These are phyloP conservation scores for Agarophyton chilense DNA, from an alignment of 23 red algal genomes.

Conservation along the genomic window DNA sequence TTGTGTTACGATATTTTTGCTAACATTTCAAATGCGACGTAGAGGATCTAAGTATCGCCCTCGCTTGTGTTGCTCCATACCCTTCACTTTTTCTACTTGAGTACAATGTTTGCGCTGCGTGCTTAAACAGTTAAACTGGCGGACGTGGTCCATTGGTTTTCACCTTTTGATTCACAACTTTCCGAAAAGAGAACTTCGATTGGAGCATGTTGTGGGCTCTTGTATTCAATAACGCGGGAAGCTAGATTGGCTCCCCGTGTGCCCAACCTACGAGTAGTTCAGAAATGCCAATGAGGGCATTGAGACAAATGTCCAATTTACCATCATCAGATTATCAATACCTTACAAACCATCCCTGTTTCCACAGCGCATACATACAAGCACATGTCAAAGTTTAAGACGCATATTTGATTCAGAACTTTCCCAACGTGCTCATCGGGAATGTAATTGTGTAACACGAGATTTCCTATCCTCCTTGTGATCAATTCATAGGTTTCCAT, in stretches of 20 bases:
- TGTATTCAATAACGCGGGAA: neutral
- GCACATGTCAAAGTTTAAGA: neutral
- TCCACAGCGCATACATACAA: neutral
- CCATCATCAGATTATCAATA: neutral
- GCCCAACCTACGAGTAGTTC: neutral
- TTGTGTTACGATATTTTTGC: slow-evolving; percentile 35
- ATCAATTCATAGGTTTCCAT: neutral
- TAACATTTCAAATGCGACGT: slow-evolving; percentile 32
- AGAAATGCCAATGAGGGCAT: neutral
- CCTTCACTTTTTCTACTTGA: slow-evolving; percentile 29
- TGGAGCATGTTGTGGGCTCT: neutral
- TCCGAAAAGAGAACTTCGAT: neutral
- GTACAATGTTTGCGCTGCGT: neutral
- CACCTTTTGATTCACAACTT: neutral
- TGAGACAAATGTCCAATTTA: neutral
- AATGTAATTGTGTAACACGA: neutral
- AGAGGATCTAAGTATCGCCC: neutral
- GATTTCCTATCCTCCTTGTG: slow-evolving; percentile 1
- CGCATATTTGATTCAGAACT: slow-evolving; percentile 17
- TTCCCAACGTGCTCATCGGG: slow-evolving; percentile 22
- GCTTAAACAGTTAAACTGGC: slow-evolving; percentile 32
- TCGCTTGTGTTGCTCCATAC: neutral
- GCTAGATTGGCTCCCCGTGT: neutral
- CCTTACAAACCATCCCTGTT: slow-evolving; percentile 13
- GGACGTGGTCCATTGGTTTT: neutral